A percentile compares a stretch with the other conserved stretches of the same genome.
Evolutionary conservation across 345 rosid genomes (phyloP).

Genomic region (Angophora floribunda): DNA sequence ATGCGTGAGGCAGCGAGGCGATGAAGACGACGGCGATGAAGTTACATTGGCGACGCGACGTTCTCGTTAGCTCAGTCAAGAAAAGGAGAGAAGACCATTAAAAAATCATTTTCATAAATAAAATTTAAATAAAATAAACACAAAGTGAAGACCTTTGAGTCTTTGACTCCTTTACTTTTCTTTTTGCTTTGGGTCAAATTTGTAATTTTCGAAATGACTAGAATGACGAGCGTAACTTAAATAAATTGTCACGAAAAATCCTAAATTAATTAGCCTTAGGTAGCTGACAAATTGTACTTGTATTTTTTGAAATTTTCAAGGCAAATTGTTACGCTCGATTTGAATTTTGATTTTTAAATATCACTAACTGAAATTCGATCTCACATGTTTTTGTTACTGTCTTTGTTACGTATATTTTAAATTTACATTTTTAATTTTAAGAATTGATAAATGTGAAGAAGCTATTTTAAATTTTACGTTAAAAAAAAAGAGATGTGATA

Average conservation of each 20-base stretch:
- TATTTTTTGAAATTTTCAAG: not conserved
- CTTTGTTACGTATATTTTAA: no score
- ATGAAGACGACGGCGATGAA: not conserved
- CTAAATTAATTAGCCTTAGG: not conserved
- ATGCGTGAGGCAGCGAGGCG: not conserved
- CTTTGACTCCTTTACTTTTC: not conserved
- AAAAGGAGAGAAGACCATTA: not conserved
- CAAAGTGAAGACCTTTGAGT: not conserved
- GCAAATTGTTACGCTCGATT: rapidly evolving
- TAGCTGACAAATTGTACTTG: not conserved
- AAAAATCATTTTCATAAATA: not conserved
- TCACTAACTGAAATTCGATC: not conserved
- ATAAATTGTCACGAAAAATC: not conserved
- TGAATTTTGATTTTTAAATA: not conserved
- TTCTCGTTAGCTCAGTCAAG: not conserved
- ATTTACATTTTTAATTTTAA: no score
- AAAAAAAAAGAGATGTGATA: not conserved
- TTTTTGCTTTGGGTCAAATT: not conserved
- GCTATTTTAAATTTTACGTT: no score
- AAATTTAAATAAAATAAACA: not conserved
- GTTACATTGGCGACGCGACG: not conserved
- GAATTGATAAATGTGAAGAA: no score
- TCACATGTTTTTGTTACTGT: not conserved
- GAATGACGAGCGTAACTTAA: not conserved
- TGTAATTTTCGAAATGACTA: not conserved